Conservation (phyloP, 768 basidiomycete species). For the Calocybe indica region DNA sequence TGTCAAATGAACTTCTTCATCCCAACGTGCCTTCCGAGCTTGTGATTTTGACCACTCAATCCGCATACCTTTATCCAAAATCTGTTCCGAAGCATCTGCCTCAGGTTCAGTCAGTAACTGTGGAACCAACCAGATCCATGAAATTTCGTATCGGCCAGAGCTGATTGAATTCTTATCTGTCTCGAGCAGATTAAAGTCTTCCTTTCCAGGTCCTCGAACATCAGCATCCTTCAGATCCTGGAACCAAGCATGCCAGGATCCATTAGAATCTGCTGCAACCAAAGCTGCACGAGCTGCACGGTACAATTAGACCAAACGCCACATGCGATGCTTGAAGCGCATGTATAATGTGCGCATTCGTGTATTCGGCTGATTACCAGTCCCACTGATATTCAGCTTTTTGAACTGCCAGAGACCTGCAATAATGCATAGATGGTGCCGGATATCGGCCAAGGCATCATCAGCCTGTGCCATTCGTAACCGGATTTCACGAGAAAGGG, state of each 20-base stretch:
- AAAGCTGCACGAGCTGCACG: conserved; percentile 6
- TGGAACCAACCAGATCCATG: conserved; percentile 19
- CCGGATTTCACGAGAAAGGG: background rate
- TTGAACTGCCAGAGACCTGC: too few species aligned
- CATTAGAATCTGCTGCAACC: background rate
- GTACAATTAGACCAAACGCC: conserved; percentile 6
- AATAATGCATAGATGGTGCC: background rate
- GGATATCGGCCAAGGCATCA: too few species aligned
- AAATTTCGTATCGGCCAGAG: conserved; percentile 5
- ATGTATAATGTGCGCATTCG: too few species aligned
- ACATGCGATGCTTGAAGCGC: background rate
- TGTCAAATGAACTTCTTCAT: conserved; percentile 14
- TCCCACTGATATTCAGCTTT: too few species aligned
- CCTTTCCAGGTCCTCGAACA: too few species aligned
- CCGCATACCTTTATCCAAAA: conserved; percentile 5
- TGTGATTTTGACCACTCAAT: conserved; percentile 15
- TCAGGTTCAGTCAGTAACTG: background rate
- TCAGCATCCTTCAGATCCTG: too few species aligned
- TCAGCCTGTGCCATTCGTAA: too few species aligned
- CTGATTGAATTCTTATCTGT: background rate
- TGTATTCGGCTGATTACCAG: too few species aligned
- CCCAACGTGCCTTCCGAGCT: conserved; percentile 10
- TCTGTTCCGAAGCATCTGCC: background rate
- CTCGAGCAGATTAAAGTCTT: too few species aligned
- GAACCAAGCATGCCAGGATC: too few species aligned